phyloP scores from a whole-genome alignment of 2,329 filamentous ascomycete genomes.

The Fusarium globosum region DNA sequence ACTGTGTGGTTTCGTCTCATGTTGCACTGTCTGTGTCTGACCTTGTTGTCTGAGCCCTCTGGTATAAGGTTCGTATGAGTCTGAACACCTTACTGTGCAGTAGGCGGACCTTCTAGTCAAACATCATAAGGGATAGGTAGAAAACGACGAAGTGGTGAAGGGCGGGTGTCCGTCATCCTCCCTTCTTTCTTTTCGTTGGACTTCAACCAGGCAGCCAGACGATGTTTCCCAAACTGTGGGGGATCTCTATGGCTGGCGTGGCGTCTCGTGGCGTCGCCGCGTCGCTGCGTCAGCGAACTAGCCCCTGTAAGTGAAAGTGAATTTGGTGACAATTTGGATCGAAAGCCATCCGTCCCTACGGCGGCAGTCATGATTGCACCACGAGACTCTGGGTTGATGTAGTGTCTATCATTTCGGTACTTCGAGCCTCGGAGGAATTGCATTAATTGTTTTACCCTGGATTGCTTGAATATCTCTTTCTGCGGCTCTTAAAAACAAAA shows the following conservation, averaged over 20 bases:
- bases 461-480: neutral
- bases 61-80: conserved; percentile 3
- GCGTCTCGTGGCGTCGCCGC: conserved; percentile 32
- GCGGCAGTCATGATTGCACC: neutral
- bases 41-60: neutral
- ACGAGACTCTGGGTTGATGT: too few relatives aligned
- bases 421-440: neutral
- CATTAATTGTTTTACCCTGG: neutral
- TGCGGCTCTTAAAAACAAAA: neutral
- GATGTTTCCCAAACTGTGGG: conserved; percentile 10
- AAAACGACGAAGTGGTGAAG: conserved; percentile 6
- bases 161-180: conserved; percentile 27
- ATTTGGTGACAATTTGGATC: neutral
- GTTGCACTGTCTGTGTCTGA: neutral
- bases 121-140: neutral
- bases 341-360: neutral
- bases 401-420: neutral
- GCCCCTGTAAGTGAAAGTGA: conserved; percentile 21
- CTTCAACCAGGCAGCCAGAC: neutral
- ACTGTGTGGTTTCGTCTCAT: neutral
- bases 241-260: conserved; percentile 30
- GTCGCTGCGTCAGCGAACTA: conserved; percentile 22
- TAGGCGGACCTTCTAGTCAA: conserved; percentile 14
- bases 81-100: conserved; percentile 5
- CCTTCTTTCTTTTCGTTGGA: conserved; percentile 7